Base-by-base conservation (phyloP, 2,329 filamentous ascomycete genomes). In the Ilyonectria mors-panacis region DNA sequence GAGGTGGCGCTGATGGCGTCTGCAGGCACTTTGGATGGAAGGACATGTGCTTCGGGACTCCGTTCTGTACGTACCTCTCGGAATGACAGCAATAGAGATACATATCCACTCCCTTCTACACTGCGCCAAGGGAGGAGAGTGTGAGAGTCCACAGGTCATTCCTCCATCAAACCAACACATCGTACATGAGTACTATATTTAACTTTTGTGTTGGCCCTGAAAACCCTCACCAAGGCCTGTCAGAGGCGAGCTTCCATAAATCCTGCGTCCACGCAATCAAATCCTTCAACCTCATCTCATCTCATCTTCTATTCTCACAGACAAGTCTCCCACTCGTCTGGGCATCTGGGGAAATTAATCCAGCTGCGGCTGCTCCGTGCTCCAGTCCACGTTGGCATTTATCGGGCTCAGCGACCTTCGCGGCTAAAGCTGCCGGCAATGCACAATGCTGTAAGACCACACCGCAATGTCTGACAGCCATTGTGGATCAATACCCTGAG, bases 1-100 rank as follows among this genome's bases (percentile, higher is more conserved):
- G 63, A 47, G 56, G 66, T 72, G 62, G 65, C 57, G 59, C 59
- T 47, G 37, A 47, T 66, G 55, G 69, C 65, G 72, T 60, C 54
- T 70, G 62, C 39, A 56, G 39, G 15, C 33, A 44, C 51, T 51
- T 21, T n/a, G n/a, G 39, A 42, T 17, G 39, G 39, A 42, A 42
- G 39, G 15, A 17, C 17, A 48, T 47, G 59, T 50, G 51, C 48
- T 4, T 28, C 50, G 26, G 33, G 28, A 12, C 23, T 47, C 17
- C 17, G 13, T 10, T 6, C 28, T 35, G 50, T 42, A 42, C 39
- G 39, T 42, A 42, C 39, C n/a, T 17, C n/a, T 17, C n/a, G 13
- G 19, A 45, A 23, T 23, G 45, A 48, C 23, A 28, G 21, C 42
- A 6, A 10, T 7, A 47, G 8, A 10, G 6, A 3, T 44, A 9